phyloP scores from a whole-genome alignment of 2,329 filamentous ascomycete genomes.

The Aspergillus bombycis region DNA sequence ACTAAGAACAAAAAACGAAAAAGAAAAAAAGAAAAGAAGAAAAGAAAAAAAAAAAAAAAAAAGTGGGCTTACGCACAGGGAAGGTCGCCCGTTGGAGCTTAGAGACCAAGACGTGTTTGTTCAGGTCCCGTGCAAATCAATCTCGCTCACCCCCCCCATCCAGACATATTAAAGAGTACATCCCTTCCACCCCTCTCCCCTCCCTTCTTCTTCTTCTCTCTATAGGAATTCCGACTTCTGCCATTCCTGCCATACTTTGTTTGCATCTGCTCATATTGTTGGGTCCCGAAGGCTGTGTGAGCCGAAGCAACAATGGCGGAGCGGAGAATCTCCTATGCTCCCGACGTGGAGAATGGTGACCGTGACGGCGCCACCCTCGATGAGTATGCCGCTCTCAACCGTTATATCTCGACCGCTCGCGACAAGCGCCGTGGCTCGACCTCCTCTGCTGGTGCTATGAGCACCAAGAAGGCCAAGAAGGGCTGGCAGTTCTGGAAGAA shows the following conservation, averaged over 20 bases:
- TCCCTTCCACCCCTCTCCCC: conserved; percentile 29
- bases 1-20: conserved; percentile 4
- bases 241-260: conserved; percentile 39
- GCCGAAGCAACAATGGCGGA: conserved; percentile 49
- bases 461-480: conserved; percentile 51
- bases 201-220: conserved; percentile 25
- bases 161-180: conserved; percentile 41
- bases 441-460: conserved; percentile 47
- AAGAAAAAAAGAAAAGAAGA: conserved; percentile 9
- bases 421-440: conserved; percentile 58
- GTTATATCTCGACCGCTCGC: conserved; percentile 69
- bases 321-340: conserved; percentile 50
- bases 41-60: conserved; percentile 23
- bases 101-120: conserved; percentile 29
- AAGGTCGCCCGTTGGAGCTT: conserved; percentile 35
- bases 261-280: conserved; percentile 41
- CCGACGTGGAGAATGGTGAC: conserved; percentile 47
- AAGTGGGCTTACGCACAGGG: conserved; percentile 31
- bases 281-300: conserved; percentile 42
- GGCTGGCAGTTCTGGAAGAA: conserved; percentile 61
- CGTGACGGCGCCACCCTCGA: conserved; percentile 46
- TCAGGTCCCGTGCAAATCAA: conserved; percentile 33
- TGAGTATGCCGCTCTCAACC: conserved; percentile 67
- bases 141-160: conserved; percentile 26
- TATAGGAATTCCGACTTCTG: conserved; percentile 45